phyloP scores from a whole-genome alignment of 1,139 yeast genomes.

The Yamadazyma spencermartinsiae region DNA sequence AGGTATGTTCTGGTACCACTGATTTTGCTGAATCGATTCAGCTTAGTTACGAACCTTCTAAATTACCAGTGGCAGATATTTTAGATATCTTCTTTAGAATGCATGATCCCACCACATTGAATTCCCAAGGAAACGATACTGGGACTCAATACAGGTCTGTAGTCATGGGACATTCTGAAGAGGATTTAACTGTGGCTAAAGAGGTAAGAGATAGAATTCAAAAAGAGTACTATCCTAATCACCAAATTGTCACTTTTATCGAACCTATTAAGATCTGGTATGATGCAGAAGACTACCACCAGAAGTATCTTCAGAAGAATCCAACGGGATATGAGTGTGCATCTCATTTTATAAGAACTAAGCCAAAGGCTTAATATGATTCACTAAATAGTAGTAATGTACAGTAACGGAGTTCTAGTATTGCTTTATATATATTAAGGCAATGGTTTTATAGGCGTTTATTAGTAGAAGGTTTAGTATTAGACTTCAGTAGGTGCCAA shows the following conservation, averaged over 20 bases:
- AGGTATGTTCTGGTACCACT: constrained; percentile 76
- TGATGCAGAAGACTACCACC: constrained; percentile 96
- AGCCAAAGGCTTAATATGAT: constrained; percentile 29
- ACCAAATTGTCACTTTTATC: constrained; percentile 57
- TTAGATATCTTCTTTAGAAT: constrained; percentile 85
- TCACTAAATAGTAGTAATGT: too few relatives aligned
- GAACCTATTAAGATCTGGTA: constrained; percentile 70
- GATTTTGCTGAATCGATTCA: constrained; percentile 79
- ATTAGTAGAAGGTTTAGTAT: too few relatives aligned
- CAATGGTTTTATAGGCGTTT: too few relatives aligned
- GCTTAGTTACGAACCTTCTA: constrained; percentile 73
- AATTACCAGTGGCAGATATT: constrained; percentile 58
- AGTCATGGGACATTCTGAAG: constrained; percentile 59
- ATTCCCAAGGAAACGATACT: constrained; percentile 75
- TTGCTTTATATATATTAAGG: too few relatives aligned
- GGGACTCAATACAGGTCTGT: constrained; percentile 89
- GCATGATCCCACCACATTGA: constrained; percentile 69
- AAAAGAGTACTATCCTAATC: constrained; percentile 44
- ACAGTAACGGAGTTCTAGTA: too few relatives aligned
- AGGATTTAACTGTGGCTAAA: constrained; percentile 32
- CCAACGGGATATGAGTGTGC: constrained; percentile 91
- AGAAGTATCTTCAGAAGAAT: constrained; percentile 71
- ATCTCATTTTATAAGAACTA: constrained; percentile 67
- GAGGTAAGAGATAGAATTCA: constrained; percentile 33
- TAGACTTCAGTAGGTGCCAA: too few relatives aligned